A percentile compares a stretch with the other conserved stretches of the same genome.
Conservation (phyloP, 805 yeast genomes). For the Starmerella vaccinii region DNA sequence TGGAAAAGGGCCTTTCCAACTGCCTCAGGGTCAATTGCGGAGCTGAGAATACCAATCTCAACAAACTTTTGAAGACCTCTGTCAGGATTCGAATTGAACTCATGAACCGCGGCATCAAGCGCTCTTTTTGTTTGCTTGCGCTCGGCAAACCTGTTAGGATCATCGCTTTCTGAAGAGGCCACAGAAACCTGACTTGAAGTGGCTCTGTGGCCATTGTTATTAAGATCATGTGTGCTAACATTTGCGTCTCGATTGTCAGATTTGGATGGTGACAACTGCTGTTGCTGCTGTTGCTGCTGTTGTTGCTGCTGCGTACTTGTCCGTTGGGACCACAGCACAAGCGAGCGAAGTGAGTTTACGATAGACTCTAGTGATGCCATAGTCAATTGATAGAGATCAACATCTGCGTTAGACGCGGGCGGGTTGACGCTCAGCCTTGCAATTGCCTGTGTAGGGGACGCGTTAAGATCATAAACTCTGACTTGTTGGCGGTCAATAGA, state of each 20-base stretch:
- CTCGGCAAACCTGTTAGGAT: constrained; percentile 74
- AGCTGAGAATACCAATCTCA: constrained; percentile 49
- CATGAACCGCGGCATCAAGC: constrained; percentile 61
- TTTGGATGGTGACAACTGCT: background rate
- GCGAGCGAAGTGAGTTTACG: constrained; percentile 70
- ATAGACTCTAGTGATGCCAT: constrained; percentile 69
- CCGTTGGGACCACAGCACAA: constrained; percentile 79
- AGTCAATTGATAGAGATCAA: constrained; percentile 75
- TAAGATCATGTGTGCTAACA: background rate
- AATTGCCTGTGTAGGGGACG: constrained; percentile 68
- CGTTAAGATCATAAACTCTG: constrained; percentile 55
- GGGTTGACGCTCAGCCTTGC: constrained; percentile 37
- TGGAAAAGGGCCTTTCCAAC: constrained; percentile 65
- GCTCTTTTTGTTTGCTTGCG: constrained; percentile 76
- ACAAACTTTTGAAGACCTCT: constrained; percentile 60
- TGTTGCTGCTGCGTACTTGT: constrained; percentile 27
- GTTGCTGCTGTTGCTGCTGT: background rate
- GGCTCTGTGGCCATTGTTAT: constrained; percentile 1
- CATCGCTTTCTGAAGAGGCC: constrained; percentile 36
- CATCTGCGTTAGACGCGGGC: constrained; percentile 30
- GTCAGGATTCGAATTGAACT: constrained; percentile 77
- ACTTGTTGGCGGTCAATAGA: constrained; percentile 40
- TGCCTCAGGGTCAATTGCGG: constrained; percentile 47
- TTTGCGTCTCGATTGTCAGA: background rate
- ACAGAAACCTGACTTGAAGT: constrained; percentile 10